Percentiles rank a stretch among this genome's conserved stretches.
phyloP scores from a whole-genome alignment of 495 filamentous ascomycete species.

The Echria macrotheca region DNA sequence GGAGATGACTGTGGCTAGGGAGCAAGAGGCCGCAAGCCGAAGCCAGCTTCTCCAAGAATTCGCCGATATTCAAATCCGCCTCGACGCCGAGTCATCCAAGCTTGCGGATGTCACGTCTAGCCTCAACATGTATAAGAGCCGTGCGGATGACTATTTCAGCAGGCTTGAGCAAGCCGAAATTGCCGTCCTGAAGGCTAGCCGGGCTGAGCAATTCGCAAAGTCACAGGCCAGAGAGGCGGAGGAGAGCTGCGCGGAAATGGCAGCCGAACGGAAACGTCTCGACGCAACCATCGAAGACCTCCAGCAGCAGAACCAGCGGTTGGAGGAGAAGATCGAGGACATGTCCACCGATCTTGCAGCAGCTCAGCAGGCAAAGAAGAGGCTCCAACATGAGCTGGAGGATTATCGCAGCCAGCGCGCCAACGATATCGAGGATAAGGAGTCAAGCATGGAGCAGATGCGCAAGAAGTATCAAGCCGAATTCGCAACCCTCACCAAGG shows the following conservation, averaged over 20 bases:
- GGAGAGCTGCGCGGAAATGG: constrained; percentile 80
- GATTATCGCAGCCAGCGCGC: constrained; percentile 93
- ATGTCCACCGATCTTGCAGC: constrained; percentile 81
- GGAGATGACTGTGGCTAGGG: constrained; percentile 67
- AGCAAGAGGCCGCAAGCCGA: constrained; percentile 78
- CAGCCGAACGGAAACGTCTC: constrained; percentile 89
- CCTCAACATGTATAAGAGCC: constrained; percentile 82
- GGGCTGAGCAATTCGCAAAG: constrained; percentile 92
- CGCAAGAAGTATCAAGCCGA: constrained; percentile 95
- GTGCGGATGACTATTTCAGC: constrained; percentile 94
- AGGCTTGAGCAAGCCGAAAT: constrained; percentile 98
- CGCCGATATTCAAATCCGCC: constrained; percentile 85
- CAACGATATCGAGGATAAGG: constrained; percentile 95
- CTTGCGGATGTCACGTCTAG: constrained; percentile 77
- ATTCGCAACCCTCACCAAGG: constrained; percentile 79
- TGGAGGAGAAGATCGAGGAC: constrained; percentile 89
- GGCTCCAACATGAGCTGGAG: constrained; percentile 94
- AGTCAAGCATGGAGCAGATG: constrained; percentile 93
- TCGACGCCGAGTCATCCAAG: constrained; percentile 84
- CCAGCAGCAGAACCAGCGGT: constrained; percentile 79
- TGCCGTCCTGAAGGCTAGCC: constrained; percentile 81
- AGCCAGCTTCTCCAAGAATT: constrained; percentile 88
- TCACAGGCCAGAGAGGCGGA: constrained; percentile 83
- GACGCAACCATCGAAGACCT: constrained; percentile 85
- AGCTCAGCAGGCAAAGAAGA: constrained; percentile 85